Evolutionary conservation across 305 asterid species (phyloP), one percentile per base, ranked within the genome.

Genomic region (Withania somnifera): DNA sequence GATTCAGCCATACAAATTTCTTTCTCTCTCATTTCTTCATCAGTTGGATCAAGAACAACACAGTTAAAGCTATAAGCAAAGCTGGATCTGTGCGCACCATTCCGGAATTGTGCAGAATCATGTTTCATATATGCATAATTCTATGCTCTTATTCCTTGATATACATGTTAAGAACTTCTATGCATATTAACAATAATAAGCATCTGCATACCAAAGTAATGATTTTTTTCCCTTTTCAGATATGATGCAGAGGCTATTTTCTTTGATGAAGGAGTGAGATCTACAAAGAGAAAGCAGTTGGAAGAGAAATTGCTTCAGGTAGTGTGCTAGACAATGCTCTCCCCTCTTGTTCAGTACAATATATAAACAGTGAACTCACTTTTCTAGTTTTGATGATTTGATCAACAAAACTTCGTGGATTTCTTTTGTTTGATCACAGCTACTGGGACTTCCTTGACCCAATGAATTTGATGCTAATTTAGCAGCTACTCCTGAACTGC

Each of bases 221-320:
- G 22, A 57, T 63, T 38, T 45, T 30, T 78, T 69, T 75, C 57
- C 14, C 34, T 75, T 64, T 38, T 73, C 84, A 90, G 93, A 84
- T 88, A 86, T 84, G 91, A 90, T 61, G 81, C 86, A 3, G 93
- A 90, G 85, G 90, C 91, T 6, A 88, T 90, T 42, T 90, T 81
- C 83, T 90, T 88, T 67, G 93, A 90, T 11, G 93, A 88, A 80
- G 88, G 88, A 86, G 91, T 88, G 32, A 84, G 90, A 83, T 78
- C 85, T 82, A 83, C 88, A 26, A 90, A 87, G 84, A 80, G 88
- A 68, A 87, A 83, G 69, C 91, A 86, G 58, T 81, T 90, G 84
- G 93, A 90, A 87, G 91, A 90, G 85, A 88, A 90, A 84, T 79
- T 88, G 83, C 84, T 90, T 77, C 87, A 83, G 85, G 89, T 87